These are phyloP conservation scores for Hevea brasiliensis DNA, from an alignment of 345 rosid genomes.

Conservation along the genomic window DNA sequence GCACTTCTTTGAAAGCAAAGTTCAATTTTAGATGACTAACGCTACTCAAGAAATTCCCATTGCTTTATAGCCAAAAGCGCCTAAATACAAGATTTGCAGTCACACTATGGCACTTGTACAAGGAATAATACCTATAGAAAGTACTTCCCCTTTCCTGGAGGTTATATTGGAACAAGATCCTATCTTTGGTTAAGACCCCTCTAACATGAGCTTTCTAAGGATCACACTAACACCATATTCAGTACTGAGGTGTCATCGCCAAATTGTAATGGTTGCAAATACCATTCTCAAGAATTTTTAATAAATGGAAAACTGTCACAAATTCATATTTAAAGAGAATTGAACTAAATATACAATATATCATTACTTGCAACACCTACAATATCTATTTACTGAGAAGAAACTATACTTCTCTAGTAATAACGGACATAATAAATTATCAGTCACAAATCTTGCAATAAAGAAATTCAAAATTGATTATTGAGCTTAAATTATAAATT, in stretches of 20 bases:
- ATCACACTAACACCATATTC: neutral
- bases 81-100: no score
- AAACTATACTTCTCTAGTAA: neutral
- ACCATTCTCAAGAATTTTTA: neutral
- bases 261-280: neutral
- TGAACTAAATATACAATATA: neutral
- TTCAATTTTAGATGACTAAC: neutral
- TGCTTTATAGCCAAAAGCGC: neutral
- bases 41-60: neutral
- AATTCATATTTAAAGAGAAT: neutral
- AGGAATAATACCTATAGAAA: no score
- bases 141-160: neutral
- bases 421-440: neutral
- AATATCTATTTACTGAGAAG: neutral
- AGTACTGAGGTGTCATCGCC: neutral
- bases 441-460: neutral
- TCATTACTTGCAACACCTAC: neutral
- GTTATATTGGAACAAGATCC: neutral
- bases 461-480: neutral
- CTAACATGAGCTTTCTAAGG: neutral
- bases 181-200: neutral
- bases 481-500: neutral
- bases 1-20: no score
- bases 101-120: no score
- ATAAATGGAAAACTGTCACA: neutral